These are phyloP conservation scores for Schizochytrium sp. DNA, from an alignment of 108 stramenopile species.

Conservation along the genomic window DNA sequence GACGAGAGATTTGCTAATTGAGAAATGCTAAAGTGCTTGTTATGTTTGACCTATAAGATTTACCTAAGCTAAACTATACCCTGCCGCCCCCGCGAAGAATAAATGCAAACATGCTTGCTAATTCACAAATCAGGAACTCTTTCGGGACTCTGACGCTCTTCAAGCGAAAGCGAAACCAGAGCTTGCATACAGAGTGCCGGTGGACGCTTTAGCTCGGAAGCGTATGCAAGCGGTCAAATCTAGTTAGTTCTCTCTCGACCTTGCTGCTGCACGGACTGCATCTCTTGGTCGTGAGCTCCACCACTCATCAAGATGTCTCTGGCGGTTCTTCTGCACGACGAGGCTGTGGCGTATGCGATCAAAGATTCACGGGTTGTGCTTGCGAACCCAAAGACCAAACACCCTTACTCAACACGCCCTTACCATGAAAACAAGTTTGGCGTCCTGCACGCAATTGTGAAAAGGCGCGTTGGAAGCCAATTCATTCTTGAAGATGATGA, in stretches of 20 bases:
- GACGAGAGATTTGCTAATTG: no score
- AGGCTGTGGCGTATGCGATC: not conserved
- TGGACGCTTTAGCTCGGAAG: no score
- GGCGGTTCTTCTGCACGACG: conserved; percentile 11
- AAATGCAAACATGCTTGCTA: no score
- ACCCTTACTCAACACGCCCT: not conserved
- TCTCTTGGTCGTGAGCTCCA: not conserved
- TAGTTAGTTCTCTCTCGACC: not conserved
- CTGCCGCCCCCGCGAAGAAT: no score
- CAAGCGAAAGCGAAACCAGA: no score
- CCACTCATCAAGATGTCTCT: not conserved
- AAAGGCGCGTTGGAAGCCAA: not conserved
- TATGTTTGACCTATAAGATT: no score
- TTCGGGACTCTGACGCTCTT: no score
- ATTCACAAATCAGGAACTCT: no score
- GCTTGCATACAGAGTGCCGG: no score
- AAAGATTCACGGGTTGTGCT: not conserved
- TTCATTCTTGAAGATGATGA: not conserved
- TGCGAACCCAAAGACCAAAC: not conserved
- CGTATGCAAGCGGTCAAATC: not conserved
- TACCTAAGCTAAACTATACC: no score
- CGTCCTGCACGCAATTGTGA: conserved; percentile 9
- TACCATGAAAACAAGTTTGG: not conserved
- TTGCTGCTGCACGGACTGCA: not conserved
- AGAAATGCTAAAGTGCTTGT: no score